These are phyloP conservation scores for Colletotrichum theobromicola DNA, from an alignment of 2,329 filamentous ascomycete species.

Conservation along the genomic window DNA sequence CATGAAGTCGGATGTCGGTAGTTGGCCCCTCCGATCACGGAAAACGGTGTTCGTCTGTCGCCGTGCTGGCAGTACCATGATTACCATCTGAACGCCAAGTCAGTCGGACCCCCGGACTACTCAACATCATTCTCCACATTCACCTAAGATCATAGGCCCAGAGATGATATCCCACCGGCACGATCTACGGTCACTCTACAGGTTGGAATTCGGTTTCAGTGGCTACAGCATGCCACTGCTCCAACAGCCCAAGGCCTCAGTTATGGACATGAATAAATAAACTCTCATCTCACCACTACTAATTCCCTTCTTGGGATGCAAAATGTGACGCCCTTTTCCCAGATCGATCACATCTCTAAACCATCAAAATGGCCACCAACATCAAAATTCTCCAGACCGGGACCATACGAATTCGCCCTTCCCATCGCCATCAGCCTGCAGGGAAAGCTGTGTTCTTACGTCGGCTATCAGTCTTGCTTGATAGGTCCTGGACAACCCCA, in stretches of 20 bases:
- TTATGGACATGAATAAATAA: neutral
- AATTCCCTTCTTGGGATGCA: neutral
- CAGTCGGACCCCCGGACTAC: neutral
- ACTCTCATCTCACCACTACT: neutral
- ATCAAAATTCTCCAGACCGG: neutral
- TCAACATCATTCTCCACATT: neutral
- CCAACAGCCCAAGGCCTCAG: too few species aligned
- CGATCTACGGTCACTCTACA: neutral
- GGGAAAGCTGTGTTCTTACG: neutral
- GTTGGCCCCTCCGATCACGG: neutral
- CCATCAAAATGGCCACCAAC: neutral
- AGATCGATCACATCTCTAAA: neutral
- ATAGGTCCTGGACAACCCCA: neutral
- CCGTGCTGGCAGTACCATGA: neutral
- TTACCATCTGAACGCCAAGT: neutral
- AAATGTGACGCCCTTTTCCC: neutral
- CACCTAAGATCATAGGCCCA: neutral
- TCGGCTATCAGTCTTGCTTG: neutral
- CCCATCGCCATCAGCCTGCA: neutral
- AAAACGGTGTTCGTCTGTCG: neutral
- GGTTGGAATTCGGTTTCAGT: neutral
- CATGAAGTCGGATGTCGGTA: neutral
- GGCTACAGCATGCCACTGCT: neutral
- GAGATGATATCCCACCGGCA: neutral
- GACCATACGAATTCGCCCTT: neutral